A percentile compares a stretch with the other conserved stretches of the same genome.
phyloP scores from a whole-genome alignment of 306 rosid species.

The Cucumis melo region DNA sequence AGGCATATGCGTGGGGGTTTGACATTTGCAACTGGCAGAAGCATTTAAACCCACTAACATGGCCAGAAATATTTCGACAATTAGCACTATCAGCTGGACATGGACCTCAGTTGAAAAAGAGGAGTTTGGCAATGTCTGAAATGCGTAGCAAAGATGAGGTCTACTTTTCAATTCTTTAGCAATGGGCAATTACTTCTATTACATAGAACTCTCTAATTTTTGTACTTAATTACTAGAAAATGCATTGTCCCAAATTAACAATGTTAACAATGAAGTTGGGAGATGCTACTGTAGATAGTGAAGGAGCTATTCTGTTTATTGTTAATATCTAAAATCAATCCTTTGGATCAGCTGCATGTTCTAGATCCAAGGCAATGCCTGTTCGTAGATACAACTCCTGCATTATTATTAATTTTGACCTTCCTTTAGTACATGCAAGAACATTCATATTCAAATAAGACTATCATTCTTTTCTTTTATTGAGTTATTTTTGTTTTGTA shows the following conservation, averaged over 20 bases:
- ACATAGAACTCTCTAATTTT: neutral
- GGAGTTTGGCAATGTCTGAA: slow-evolving; percentile 51
- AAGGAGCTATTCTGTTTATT: neutral
- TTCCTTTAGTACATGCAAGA: neutral
- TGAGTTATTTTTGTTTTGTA: slow-evolving; percentile 13
- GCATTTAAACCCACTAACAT: slow-evolving; percentile 80
- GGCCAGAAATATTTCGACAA: slow-evolving; percentile 95
- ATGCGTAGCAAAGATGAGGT: slow-evolving; percentile 78
- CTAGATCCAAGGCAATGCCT: neutral
- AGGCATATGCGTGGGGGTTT: slow-evolving; percentile 99
- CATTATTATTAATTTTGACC: neutral
- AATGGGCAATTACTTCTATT: neutral
- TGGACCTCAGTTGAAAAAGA: slow-evolving; percentile 83
- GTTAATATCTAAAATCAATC: neutral
- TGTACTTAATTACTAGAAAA: neutral
- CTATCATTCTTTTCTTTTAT: neutral
- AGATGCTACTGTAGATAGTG: neutral
- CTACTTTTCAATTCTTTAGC: neutral
- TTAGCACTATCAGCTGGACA: slow-evolving; percentile 85
- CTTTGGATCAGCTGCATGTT: neutral
- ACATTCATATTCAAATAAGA: neutral
- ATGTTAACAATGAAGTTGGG: neutral
- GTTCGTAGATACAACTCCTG: neutral
- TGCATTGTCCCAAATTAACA: neutral
- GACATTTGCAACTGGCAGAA: slow-evolving; percentile 94